Evolutionary conservation across 805 yeast genomes (phyloP).

Genomic region (Yamadazyma kitorensis): DNA sequence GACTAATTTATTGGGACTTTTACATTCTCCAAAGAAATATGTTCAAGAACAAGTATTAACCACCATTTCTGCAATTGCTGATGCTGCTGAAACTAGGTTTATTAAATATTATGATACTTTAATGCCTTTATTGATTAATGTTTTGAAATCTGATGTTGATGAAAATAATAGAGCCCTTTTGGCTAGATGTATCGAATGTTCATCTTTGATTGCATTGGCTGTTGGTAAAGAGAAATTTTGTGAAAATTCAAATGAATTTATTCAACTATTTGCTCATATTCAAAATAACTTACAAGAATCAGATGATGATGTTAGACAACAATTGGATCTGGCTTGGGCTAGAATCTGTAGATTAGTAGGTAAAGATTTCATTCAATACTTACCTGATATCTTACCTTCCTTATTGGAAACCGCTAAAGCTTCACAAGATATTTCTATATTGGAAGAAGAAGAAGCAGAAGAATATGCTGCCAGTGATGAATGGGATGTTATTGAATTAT

Average conservation of each 20-base stretch:
- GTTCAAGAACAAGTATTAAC: constrained; percentile 97
- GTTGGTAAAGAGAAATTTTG: constrained; percentile 89
- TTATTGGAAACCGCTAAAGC: constrained; percentile 81
- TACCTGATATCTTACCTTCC: constrained; percentile 88
- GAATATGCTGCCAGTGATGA: constrained; percentile 81
- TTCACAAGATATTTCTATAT: constrained; percentile 80
- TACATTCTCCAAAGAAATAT: constrained; percentile 84
- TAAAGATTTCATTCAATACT: constrained; percentile 76
- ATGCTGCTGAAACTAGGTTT: constrained; percentile 87
- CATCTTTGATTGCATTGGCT: constrained; percentile 89
- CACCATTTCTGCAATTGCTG: constrained; percentile 95
- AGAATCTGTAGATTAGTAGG: constrained; percentile 87
- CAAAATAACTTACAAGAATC: constrained; percentile 57
- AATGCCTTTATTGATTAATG: constrained; percentile 84
- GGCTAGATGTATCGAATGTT: constrained; percentile 94
- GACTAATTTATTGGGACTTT: constrained; percentile 65
- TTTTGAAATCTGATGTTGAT: constrained; percentile 74
- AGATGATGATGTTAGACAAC: constrained; percentile 88
- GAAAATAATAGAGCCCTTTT: constrained; percentile 74
- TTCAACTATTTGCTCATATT: constrained; percentile 66
- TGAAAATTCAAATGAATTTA: constrained; percentile 70
- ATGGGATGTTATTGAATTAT: constrained; percentile 89
- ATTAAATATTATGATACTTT: constrained; percentile 89
- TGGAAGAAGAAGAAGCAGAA: constrained; percentile 86
- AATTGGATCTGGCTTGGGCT: constrained; percentile 94